Percentiles rank a stretch among this genome's conserved stretches.
phyloP scores from a whole-genome alignment of 306 rosid species.

The Corylus americana region DNA sequence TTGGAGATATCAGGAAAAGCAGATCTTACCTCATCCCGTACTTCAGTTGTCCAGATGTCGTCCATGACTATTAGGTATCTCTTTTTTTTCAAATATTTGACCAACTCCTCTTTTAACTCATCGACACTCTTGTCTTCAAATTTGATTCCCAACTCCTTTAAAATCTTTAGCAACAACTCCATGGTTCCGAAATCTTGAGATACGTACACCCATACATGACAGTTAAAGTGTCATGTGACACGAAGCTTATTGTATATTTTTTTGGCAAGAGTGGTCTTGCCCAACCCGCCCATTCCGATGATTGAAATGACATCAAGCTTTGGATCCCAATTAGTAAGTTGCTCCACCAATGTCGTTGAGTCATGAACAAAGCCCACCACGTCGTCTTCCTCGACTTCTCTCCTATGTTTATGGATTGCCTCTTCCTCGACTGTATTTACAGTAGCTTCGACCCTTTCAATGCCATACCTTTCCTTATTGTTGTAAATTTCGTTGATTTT shows the following conservation, averaged over 20 bases:
- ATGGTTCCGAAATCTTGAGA: neutral
- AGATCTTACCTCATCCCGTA: conserved; percentile 12
- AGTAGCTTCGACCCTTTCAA: too few relatives aligned
- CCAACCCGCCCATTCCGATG: neutral
- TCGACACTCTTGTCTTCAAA: neutral
- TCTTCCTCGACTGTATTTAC: too few relatives aligned
- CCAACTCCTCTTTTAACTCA: neutral
- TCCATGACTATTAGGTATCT: conserved; percentile 10
- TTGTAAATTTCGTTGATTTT: too few relatives aligned
- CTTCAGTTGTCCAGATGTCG: conserved; percentile 21
- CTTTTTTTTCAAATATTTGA: neutral
- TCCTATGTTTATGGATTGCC: too few relatives aligned
- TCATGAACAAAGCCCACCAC: too few relatives aligned
- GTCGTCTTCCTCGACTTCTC: too few relatives aligned
- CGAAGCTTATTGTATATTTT: neutral
- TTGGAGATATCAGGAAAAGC: neutral
- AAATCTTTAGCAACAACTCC: neutral
- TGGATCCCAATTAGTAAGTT: neutral
- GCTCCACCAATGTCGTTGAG: too few relatives aligned
- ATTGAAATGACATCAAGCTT: neutral
- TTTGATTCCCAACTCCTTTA: too few relatives aligned
- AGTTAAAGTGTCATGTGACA: too few relatives aligned
- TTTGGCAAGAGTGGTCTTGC: neutral
- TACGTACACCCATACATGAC: neutral
- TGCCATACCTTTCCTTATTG: too few relatives aligned